Evolutionary conservation across 2,329 filamentous ascomycete genomes (phyloP).

Genomic region (Pseudopithomyces maydicus): DNA sequence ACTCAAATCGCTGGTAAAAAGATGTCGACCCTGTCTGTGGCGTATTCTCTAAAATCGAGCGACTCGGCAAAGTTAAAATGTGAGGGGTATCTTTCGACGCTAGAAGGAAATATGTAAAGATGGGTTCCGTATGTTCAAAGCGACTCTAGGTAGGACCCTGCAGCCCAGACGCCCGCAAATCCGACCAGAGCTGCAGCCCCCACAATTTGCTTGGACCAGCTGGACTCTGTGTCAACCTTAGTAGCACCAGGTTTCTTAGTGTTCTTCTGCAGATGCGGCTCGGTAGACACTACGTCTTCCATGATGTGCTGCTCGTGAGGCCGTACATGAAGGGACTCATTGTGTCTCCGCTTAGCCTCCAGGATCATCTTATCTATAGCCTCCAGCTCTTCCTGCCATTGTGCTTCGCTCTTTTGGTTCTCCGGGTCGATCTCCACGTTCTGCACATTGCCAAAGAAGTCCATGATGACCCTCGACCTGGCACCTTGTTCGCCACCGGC

Average conservation of each 20-base stretch:
- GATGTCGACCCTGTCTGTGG: not conserved
- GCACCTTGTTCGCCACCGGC: conserved; percentile 78
- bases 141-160: conserved; percentile 46
- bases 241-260: conserved; percentile 37
- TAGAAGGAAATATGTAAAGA: not conserved
- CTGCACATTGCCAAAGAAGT: conserved; percentile 98
- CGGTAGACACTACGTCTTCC: conserved; percentile 22
- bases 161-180: conserved; percentile 47
- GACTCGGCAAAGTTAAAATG: not conserved
- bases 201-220: conserved; percentile 47
- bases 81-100: conserved; percentile 5
- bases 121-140: conserved; percentile 10
- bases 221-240: conserved; percentile 42
- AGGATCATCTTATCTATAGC: conserved; percentile 69
- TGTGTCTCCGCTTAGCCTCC: conserved; percentile 52
- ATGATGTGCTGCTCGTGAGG: conserved; percentile 29
- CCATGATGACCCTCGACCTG: conserved; percentile 81
- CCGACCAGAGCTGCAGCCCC: conserved; percentile 47
- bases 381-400: conserved; percentile 71
- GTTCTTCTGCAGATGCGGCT: conserved; percentile 14
- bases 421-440: conserved; percentile 84
- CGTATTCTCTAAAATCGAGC: not conserved
- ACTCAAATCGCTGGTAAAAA: too few relatives aligned
- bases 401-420: conserved; percentile 48
- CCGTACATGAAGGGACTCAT: conserved; percentile 31